A percentile compares a stretch with the other conserved stretches of the same genome.
These are phyloP conservation scores for Thuja plicata DNA, from an alignment of 83 land plant genomes.

Conservation along the genomic window DNA sequence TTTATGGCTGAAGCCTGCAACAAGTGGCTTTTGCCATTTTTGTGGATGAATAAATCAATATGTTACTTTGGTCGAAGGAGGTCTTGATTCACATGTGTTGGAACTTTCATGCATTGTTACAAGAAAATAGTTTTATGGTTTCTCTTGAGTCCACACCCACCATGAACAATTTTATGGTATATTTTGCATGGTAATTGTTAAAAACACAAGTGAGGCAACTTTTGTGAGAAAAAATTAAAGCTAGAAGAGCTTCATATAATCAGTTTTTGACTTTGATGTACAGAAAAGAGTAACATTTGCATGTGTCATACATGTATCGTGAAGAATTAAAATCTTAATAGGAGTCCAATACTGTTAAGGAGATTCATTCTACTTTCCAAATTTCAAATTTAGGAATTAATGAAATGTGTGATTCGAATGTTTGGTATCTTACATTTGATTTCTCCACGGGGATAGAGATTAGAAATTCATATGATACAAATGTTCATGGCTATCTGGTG, in stretches of 20 bases:
- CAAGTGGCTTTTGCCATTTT: background rate
- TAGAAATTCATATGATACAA: background rate
- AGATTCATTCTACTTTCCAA: background rate
- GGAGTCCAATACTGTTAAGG: background rate
- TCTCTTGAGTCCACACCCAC: background rate
- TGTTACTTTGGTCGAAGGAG: background rate
- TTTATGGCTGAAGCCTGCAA: background rate
- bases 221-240: background rate
- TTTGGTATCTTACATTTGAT: background rate
- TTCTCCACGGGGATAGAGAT: background rate
- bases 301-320: background rate
- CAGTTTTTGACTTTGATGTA: background rate
- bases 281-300: background rate
- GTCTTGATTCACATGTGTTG: background rate
- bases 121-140: background rate
- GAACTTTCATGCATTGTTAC: background rate
- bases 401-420: background rate
- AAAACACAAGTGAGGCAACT: background rate
- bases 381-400: background rate
- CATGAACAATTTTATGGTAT: background rate
- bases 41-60: background rate
- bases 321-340: background rate
- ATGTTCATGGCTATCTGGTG: background rate
- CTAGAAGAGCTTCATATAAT: background rate
- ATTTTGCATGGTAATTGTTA: background rate